Evolutionary conservation across 2,329 filamentous ascomycete species (phyloP).

Genomic region (Ceratocystis cacaofunesta): DNA sequence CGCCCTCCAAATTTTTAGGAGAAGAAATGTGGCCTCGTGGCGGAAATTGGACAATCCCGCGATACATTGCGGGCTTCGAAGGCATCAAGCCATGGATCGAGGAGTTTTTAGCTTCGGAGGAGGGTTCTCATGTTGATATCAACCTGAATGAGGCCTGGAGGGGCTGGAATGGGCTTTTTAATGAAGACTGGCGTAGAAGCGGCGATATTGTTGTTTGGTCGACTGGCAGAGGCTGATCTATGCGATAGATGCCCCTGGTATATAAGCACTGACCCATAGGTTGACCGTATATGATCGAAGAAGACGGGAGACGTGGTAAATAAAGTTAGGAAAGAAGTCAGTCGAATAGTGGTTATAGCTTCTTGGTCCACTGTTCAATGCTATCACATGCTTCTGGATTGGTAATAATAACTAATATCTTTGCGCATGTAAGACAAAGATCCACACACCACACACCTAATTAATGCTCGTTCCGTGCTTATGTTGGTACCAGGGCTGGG

Average conservation of each 20-base stretch:
- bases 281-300: neutral
- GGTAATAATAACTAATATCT: neutral
- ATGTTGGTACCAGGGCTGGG: neutral
- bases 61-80: constrained; percentile 48
- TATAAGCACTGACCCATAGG: neutral
- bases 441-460: neutral
- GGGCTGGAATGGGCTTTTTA: constrained; percentile 46
- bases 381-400: neutral
- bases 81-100: constrained; percentile 36
- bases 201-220: constrained; percentile 47
- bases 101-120: constrained; percentile 31
- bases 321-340: neutral
- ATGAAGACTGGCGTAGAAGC: constrained; percentile 43
- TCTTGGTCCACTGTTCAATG: neutral
- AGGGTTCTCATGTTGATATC: constrained; percentile 28
- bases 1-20: constrained; percentile 39
- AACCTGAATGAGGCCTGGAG: constrained; percentile 36
- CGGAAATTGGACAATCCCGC: constrained; percentile 29
- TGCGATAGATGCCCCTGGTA: neutral
- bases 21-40: constrained; percentile 31
- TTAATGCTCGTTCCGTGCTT: neutral
- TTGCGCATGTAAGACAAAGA: neutral
- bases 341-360: neutral
- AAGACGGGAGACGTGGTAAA: neutral
- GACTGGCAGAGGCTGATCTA: neutral